Evolutionary conservation across 768 basidiomycete genomes (phyloP).

Genomic region (Podaxis sp.): DNA sequence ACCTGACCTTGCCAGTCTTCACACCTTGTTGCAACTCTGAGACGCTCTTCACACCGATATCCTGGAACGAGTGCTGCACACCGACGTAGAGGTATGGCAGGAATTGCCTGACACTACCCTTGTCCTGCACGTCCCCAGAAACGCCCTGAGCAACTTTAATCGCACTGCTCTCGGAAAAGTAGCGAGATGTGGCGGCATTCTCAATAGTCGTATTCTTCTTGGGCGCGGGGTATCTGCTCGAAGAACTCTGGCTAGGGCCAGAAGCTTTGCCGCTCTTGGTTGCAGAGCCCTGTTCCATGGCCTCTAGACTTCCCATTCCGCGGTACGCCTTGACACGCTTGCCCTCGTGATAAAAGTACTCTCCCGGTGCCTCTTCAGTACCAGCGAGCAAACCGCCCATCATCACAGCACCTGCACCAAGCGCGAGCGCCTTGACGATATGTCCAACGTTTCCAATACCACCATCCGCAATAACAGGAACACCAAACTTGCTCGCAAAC

Average conservation of each 20-base stretch:
- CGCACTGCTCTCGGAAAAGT: slow-evolving; percentile 88
- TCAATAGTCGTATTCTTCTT: slow-evolving; percentile 52
- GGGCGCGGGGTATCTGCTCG: slow-evolving; percentile 43
- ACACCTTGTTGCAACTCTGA: slow-evolving; percentile 65
- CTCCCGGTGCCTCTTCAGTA: slow-evolving; percentile 95
- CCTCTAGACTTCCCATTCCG: slow-evolving; percentile 96
- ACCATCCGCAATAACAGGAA: slow-evolving; percentile 96
- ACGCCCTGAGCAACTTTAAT: slow-evolving; percentile 98
- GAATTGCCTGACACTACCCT: slow-evolving; percentile 92
- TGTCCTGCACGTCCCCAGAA: slow-evolving; percentile 95
- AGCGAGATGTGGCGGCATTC: slow-evolving; percentile 94
- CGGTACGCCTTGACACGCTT: slow-evolving; percentile 99
- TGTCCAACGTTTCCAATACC: slow-evolving; percentile 95
- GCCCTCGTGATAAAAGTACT: slow-evolving; percentile 99
- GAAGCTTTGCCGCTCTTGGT: slow-evolving; percentile 24
- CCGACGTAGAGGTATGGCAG: slow-evolving; percentile 80
- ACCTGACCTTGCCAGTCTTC: slow-evolving; percentile 63
- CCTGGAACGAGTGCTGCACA: slow-evolving; percentile 92
- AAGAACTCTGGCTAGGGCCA: slow-evolving; percentile 6
- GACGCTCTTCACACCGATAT: slow-evolving; percentile 77
- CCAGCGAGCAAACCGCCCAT: slow-evolving; percentile 97
- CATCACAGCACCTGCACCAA: slow-evolving; percentile 97
- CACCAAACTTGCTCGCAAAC: slow-evolving; percentile 88
- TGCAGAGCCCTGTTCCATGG: slow-evolving; percentile 78
- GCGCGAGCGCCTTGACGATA: slow-evolving; percentile 91